Evolutionary conservation across 169 alveolate genomes (phyloP), one percentile per base, ranked within the genome.

Genomic region (Cryptosporidium xiaoi): DNA sequence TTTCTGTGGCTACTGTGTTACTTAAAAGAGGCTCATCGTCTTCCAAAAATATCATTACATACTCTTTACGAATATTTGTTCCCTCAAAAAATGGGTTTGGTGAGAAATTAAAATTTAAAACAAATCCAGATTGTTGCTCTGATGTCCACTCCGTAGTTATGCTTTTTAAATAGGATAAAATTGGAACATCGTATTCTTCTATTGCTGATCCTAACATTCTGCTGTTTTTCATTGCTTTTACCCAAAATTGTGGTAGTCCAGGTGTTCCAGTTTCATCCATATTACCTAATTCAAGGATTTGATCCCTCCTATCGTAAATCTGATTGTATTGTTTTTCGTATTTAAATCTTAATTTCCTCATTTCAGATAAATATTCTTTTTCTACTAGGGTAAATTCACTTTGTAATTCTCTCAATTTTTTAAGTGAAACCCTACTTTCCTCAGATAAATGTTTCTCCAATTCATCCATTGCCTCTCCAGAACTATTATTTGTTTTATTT

Each of bases 51-150:
- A 71, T 60, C 67, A 91, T 82, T 7, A 58, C 66, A 40, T 89
- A 91, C 40, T 65, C 87, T 65, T 90, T 91, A 16, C 62, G 66
- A 24, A 90, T 66, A 34, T 62, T 84, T 8, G 90, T 36, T 34
- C 90, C 87, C 5, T 65, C 84, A 51, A 91, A 91, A 64, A 56
- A 91, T 18, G 91, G 90, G 46, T 91, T 91, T 50, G 90, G 87
- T 33, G 82, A 83, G 51, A 91, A 91, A 33, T 56, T 67, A 46
- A 91, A 91, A 18, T 71, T 53, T 27, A 91, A 48, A 13, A 83
- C 82, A 71, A 91, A 91, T 18, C 91, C 89, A 67, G 91, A 87
- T 56, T 71, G 91, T 50, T 85, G 65, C 2, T 84, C 83, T 20
- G 84, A 51, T 10, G 83, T 90, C 83, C 91, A 91, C 50, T 91